Conservation (phyloP, 352 stramenopile species). For the Phytophthora aleatoria region DNA sequence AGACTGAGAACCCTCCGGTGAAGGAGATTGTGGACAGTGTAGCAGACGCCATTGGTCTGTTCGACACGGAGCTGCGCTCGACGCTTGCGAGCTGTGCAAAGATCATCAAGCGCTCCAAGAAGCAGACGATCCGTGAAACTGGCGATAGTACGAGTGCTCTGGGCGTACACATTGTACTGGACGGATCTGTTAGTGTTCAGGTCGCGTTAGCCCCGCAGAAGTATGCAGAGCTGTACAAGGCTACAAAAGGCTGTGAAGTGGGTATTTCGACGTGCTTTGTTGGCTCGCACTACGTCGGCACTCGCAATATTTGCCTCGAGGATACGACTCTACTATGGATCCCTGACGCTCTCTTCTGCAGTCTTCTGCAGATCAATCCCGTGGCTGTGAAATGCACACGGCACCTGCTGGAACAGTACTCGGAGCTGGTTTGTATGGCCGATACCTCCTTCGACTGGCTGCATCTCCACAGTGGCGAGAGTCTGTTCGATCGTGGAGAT, state of each 20-base stretch:
- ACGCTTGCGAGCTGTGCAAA: slow-evolving; percentile 39
- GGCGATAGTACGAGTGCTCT: slow-evolving; percentile 21
- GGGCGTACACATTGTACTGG: slow-evolving; percentile 66
- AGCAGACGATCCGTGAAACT: slow-evolving; percentile 35
- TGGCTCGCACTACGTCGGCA: slow-evolving; percentile 45
- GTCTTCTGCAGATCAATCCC: slow-evolving; percentile 53
- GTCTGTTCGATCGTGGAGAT: slow-evolving; percentile 77
- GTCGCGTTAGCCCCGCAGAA: slow-evolving; percentile 42
- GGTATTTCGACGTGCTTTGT: slow-evolving; percentile 73
- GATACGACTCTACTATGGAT: slow-evolving; percentile 58
- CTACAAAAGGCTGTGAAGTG: slow-evolving; percentile 64
- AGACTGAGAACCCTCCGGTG: slow-evolving; percentile 7
- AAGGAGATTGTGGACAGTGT: slow-evolving; percentile 42
- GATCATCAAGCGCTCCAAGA: slow-evolving; percentile 36
- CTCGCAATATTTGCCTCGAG: slow-evolving; percentile 54
- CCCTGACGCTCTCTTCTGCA: slow-evolving; percentile 59
- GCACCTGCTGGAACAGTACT: slow-evolving; percentile 79
- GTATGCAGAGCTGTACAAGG: slow-evolving; percentile 57
- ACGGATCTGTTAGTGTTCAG: slow-evolving; percentile 62
- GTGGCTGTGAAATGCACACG: slow-evolving; percentile 60
- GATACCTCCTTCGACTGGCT: slow-evolving; percentile 87
- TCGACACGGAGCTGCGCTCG: slow-evolving; percentile 41
- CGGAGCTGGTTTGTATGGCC: slow-evolving; percentile 62
- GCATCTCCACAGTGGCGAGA: slow-evolving; percentile 83
- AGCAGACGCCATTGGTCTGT: slow-evolving; percentile 53